Conservation (phyloP, 2,329 filamentous ascomycete species). For the Sarocladiaceae sp. region DNA sequence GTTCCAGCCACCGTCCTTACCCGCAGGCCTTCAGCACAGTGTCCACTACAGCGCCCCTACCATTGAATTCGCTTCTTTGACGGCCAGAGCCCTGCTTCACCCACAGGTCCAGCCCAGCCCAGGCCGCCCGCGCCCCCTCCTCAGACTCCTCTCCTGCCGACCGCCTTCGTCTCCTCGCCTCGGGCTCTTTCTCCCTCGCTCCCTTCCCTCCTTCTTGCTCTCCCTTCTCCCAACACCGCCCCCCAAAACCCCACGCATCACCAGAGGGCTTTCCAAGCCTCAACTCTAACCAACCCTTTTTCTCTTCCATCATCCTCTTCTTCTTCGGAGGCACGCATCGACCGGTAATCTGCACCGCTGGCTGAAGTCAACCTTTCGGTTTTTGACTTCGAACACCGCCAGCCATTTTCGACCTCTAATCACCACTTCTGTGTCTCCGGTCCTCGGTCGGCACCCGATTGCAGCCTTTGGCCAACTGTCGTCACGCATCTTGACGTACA, state of each 20-base stretch:
- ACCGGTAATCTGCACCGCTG: background rate
- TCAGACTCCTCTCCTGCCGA: conserved; percentile 4
- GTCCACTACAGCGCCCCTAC: background rate
- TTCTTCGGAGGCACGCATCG: background rate
- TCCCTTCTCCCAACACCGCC: conserved; percentile 7
- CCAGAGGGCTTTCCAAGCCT: conserved; percentile 9
- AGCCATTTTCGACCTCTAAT: background rate
- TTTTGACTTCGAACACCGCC: background rate
- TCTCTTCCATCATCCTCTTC: background rate
- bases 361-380: background rate
- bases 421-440: background rate
- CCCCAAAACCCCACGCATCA: conserved; percentile 8
- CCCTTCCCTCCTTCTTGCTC: conserved; percentile 1
- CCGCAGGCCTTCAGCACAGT: background rate
- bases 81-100: background rate
- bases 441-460: background rate
- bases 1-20: background rate
- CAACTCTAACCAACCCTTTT: conserved; percentile 5
- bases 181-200: conserved; percentile 1
- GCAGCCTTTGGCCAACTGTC: background rate
- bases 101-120: background rate
- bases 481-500: conserved; percentile 7
- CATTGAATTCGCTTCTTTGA: background rate
- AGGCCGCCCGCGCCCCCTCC: background rate
- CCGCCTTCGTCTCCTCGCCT: conserved; percentile 3